These are phyloP conservation scores for Pyrus bretschneideri DNA, from an alignment of 306 rosid species.

Conservation along the genomic window DNA sequence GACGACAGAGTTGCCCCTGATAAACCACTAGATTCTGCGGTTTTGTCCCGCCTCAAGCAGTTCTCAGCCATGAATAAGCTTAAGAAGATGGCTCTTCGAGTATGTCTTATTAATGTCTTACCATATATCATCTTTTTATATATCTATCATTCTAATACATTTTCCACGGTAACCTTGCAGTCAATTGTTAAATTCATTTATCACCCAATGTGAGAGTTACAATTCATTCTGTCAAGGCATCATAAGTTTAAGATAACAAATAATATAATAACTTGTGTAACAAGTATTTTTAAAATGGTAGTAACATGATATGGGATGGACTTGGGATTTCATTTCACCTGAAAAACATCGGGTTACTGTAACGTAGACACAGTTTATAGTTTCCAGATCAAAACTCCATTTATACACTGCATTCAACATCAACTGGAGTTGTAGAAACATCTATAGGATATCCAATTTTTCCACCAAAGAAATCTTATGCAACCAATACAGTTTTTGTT, in stretches of 20 bases:
- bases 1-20: constrained; percentile 88
- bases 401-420: neutral
- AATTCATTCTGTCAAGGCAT: neutral
- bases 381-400: neutral
- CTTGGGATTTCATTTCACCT: neutral
- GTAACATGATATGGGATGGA: neutral
- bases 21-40: constrained; percentile 84
- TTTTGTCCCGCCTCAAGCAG: constrained; percentile 80
- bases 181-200: neutral
- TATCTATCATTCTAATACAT: constrained; percentile 1
- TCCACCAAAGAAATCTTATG: neutral
- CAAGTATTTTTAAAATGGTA: neutral
- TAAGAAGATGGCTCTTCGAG: constrained; percentile 86
- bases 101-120: constrained; percentile 19
- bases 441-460: neutral
- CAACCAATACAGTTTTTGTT: neutral
- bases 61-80: constrained; percentile 87
- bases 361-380: neutral
- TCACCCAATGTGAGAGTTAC: neutral
- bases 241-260: neutral
- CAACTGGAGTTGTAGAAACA: neutral
- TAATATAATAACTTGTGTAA: neutral
- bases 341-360: neutral
- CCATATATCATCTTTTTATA: neutral
- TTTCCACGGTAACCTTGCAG: neutral